Base-by-base conservation (phyloP, 2,329 filamentous ascomycete genomes). In the Xylaria sp. region DNA sequence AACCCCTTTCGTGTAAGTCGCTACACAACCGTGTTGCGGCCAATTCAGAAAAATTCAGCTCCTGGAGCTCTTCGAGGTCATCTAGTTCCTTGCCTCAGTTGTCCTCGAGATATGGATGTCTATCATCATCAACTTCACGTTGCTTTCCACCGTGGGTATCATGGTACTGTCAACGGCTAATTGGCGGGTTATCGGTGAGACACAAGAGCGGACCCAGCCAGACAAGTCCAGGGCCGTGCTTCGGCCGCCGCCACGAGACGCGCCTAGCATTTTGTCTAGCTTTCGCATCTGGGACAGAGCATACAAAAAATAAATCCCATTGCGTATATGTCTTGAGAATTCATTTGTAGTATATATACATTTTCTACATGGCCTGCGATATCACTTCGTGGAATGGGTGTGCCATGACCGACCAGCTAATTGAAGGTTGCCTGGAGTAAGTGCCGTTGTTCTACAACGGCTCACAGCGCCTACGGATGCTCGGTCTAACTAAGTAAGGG, bases 1-100 rank as follows among this genome's bases (percentile, higher is more conserved):
- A 65, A 50, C 41, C 41, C 46, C 3, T 25, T 20, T n/a, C 34
- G 59, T 68, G 46, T 68, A 70, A 70, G 68, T 65, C 53, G 3
- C 10, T 23, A n/a, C 34, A 23, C 8, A 6, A 48, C 7, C 41
- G n/a, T 6, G 25, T 34, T 53, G n/a, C 32, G 39, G 39, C 36
- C n/a, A 32, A 23, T 57, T 34, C 25, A 36, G 13, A 10, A 53
- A 13, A 32, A 3, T 28, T 2, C n/a, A 15, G 10, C n/a, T 23
- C 28, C 12, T 23, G 1, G 1, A 36, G 20, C 52, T 62, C 8
- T 8, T 34, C 23, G 20, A 25, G 15, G 10, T 12, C 4, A 32
- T 3, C 12, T 9, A 12, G 2, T 32, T 12, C 1, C 30, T 34
- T 9, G 1, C 6, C 30, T 43, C 25, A 6, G 3, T 7, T 23